Base-by-base conservation (phyloP, 2,329 filamentous ascomycete species). In the Fusarium nematophilum region DNA sequence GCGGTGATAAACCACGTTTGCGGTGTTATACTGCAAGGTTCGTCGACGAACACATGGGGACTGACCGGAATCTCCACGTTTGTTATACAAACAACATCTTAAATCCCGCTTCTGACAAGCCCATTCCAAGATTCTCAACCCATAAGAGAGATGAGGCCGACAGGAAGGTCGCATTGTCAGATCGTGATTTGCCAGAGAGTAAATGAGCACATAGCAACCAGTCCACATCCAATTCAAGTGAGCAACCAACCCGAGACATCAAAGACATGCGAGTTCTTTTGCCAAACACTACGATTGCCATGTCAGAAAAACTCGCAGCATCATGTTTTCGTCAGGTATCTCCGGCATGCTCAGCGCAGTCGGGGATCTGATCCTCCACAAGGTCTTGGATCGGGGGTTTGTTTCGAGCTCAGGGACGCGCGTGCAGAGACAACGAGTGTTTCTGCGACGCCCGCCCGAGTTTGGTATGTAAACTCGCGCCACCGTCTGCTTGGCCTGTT, bases 401-500 rank as follows among this genome's bases (percentile, higher is more conserved):
- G 59, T 62, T 62, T 63, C 59, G 59, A 43, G 60, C 42, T 43
- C 31, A 50, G 45, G 53, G 60, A 64, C 61, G 61, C 62, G 62
- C 59, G 62, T 57, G 45, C 38, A n/a, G n/a, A 34, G 43, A 46
- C 54, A 56, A 62, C 44, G 43, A 57, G 47, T 27, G 31, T 40
- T 63, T 44, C 43, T 56, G 42, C 48, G 50, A 53, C 56, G 43
- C 45, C 54, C 45, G 57, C 47, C 54, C 15, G 53, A 31, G 47
- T 64, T 50, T 65, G 66, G 66, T 38, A 66, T 64, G 64, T 50
- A 64, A 58, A 65, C 51, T 56, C 53, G 56, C 54, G 64, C 58
- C 66, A 67, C 61, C 33, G 29, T 18, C 31, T 15, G 37, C 42
- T 23, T 33, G 15, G 26, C 23, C 36, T 27, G 30, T 33, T 30